Percentiles rank a stretch among this genome's conserved stretches.
Evolutionary conservation across 371 early-diverging fungal genomes (phyloP).

Genomic region (Actinomucor elegans): DNA sequence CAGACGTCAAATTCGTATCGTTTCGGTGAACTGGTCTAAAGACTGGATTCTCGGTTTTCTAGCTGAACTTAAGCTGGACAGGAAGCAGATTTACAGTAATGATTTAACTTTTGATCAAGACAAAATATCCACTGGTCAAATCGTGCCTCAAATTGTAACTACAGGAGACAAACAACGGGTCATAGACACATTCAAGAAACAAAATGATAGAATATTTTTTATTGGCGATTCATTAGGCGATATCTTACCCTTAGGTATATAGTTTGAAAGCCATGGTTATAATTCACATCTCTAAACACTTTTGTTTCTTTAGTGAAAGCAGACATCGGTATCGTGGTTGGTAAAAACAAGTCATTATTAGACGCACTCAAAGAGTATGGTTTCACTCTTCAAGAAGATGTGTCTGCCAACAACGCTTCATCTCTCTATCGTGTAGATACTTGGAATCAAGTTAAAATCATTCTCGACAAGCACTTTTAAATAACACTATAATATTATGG

Average conservation of each 20-base stretch:
- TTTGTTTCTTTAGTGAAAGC: conserved; percentile 39
- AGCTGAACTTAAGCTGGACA: conserved; percentile 6
- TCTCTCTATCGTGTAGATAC: conserved; percentile 14
- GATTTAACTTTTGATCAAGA: conserved; percentile 26
- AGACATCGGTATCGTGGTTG: conserved; percentile 53
- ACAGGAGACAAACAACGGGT: conserved; percentile 31
- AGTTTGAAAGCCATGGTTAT: background rate
- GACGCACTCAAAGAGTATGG: conserved; percentile 9
- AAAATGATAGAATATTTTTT: conserved; percentile 13
- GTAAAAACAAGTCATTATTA: conserved; percentile 39
- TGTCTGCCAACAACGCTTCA: background rate
- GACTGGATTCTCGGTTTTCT: conserved; percentile 48
- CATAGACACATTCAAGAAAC: conserved; percentile 8
- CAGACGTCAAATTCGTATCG: conserved; percentile 17
- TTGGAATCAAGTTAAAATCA: conserved; percentile 19
- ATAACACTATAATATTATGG: too few species aligned
- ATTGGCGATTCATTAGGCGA: conserved; percentile 49
- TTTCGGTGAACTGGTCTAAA: conserved; percentile 49
- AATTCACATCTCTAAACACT: background rate
- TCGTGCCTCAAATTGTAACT: conserved; percentile 26
- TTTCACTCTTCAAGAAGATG: conserved; percentile 9
- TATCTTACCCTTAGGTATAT: conserved; percentile 34
- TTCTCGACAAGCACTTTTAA: background rate
- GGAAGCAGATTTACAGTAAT: conserved; percentile 31
- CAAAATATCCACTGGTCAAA: conserved; percentile 29